Conservation (phyloP, 768 basidiomycete species). For the Crassisporium funariophilum region DNA sequence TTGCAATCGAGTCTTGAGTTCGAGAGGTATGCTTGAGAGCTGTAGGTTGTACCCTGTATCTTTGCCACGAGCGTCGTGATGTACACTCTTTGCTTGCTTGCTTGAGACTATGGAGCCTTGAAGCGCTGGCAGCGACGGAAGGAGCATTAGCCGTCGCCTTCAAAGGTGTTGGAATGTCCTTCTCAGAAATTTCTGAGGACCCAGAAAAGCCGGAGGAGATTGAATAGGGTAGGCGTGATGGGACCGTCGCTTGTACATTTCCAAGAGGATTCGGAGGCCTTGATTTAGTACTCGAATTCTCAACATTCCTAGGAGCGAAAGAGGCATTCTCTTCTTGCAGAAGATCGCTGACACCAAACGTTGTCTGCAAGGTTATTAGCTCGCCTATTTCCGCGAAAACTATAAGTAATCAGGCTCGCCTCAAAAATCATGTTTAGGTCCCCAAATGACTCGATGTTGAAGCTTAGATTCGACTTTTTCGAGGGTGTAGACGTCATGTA, state of each 20-base stretch:
- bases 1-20: too few relatives aligned
- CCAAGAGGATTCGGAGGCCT: neutral
- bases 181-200: constrained; percentile 5
- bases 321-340: neutral
- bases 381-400: neutral
- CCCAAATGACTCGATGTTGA: constrained; percentile 21
- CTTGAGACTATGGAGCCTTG: constrained; percentile 4
- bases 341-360: neutral
- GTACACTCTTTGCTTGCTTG: constrained; percentile 15
- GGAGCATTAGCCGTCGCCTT: too few relatives aligned
- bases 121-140: neutral
- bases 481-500: neutral
- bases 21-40: too few relatives aligned
- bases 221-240: neutral
- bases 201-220: constrained; percentile 5
- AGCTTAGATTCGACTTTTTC: neutral
- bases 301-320: neutral
- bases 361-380: neutral
- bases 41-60: constrained; percentile 5
- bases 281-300: neutral
- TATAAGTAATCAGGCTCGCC: neutral
- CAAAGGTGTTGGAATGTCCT: neutral
- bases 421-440: constrained; percentile 17
- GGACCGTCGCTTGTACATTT: neutral
- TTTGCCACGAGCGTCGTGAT: constrained; percentile 17